Evolutionary conservation across 768 basidiomycete genomes (phyloP).

Genomic region (Xerocomellus dryophilus): DNA sequence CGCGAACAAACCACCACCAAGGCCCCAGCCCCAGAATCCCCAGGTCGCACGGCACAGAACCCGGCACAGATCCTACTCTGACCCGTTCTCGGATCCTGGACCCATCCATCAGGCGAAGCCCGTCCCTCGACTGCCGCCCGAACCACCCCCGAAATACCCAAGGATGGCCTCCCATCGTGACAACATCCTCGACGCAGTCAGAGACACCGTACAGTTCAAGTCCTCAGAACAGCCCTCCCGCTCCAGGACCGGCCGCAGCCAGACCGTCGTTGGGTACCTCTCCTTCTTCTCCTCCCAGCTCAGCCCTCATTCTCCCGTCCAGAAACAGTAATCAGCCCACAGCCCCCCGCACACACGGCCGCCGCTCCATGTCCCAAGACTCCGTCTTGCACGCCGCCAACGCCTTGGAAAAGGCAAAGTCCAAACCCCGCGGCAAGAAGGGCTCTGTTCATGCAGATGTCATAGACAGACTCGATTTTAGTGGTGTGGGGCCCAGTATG

Average conservation of each 20-base stretch:
- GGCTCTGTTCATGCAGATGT: slow-evolving; percentile 82
- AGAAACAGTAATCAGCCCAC: slow-evolving; percentile 23
- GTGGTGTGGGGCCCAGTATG: slow-evolving; percentile 81
- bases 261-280: slow-evolving; percentile 42
- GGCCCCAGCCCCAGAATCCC: slow-evolving; percentile 19
- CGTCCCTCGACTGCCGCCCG: slow-evolving; percentile 42
- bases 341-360: slow-evolving; percentile 30
- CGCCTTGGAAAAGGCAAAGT: slow-evolving; percentile 44
- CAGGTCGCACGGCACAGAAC: slow-evolving; percentile 29
- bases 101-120: slow-evolving; percentile 23
- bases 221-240: slow-evolving; percentile 42
- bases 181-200: slow-evolving; percentile 59
- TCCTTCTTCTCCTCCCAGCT: not conserved
- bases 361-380: slow-evolving; percentile 52
- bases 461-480: slow-evolving; percentile 85
- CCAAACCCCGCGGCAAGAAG: slow-evolving; percentile 59
- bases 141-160: slow-evolving; percentile 31
- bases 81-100: slow-evolving; percentile 49
- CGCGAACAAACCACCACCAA: slow-evolving; percentile 30
- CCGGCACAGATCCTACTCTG: slow-evolving; percentile 47
- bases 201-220: slow-evolving; percentile 63
- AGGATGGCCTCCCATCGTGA: slow-evolving; percentile 32
- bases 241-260: slow-evolving; percentile 52
- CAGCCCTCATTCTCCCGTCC: slow-evolving; percentile 19
- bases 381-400: slow-evolving; percentile 40